Evolutionary conservation across 2,329 filamentous ascomycete species (phyloP).

Genomic region (Pseudogymnoascus sp.): DNA sequence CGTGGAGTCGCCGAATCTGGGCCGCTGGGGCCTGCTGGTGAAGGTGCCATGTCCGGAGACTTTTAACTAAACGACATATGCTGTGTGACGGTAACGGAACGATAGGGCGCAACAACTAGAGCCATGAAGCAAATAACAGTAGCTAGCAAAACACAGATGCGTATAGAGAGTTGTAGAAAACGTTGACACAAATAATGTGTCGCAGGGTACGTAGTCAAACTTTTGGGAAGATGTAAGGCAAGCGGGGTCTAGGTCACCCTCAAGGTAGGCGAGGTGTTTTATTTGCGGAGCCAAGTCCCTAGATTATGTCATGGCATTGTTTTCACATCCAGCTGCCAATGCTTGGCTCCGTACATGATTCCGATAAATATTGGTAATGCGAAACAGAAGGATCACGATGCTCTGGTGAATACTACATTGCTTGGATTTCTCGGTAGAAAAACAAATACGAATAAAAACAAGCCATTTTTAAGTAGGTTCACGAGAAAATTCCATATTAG

Average conservation of each 20-base stretch:
- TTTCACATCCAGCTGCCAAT: slow-evolving; percentile 2
- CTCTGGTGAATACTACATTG: not conserved
- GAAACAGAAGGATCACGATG: not conserved
- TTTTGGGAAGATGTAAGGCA: not conserved
- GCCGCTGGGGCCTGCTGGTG: not conserved
- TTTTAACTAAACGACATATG: slow-evolving; percentile 5
- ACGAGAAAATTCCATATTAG: not conserved
- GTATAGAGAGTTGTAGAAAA: not conserved
- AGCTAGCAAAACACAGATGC: not conserved
- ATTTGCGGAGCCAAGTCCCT: slow-evolving; percentile 1
- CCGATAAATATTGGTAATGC: slow-evolving; percentile 4
- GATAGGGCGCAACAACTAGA: slow-evolving; percentile 2
- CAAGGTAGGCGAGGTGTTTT: slow-evolving; percentile 7
- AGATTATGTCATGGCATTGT: slow-evolving; percentile 3
- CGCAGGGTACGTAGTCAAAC: not conserved
- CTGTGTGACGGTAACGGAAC: not conserved
- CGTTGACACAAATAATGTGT: not conserved
- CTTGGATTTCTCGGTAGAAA: not conserved
- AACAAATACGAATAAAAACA: not conserved
- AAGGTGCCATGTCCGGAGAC: not conserved
- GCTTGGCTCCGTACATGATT: not conserved
- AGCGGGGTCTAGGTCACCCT: slow-evolving; percentile 7
- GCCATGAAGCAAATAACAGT: slow-evolving; percentile 1
- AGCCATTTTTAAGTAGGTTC: not conserved
- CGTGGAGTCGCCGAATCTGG: not conserved